Base-by-base conservation (phyloP, 768 basidiomycete species). In the Pisolithus microcarpus region DNA sequence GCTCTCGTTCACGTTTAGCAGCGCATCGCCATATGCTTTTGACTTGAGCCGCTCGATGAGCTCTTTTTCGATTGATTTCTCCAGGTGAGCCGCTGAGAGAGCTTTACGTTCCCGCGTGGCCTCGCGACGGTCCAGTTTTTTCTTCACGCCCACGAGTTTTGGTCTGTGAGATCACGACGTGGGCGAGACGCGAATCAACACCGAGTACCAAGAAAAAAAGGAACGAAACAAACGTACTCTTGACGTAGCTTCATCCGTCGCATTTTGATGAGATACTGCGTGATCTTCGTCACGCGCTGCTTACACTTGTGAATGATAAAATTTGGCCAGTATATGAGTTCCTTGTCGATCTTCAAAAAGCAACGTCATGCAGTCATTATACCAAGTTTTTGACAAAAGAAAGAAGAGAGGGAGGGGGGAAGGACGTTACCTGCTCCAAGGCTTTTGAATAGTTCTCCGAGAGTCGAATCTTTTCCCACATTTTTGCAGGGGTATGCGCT, bases 241-340 rank as follows among this genome's bases (percentile, higher is more conserved):
- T 91, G 81, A n/a, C 87, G 82, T 51, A 94, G 75, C 58, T 88
- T 88, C 54, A 95, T 70, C 39, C 89, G 83, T 52, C 95, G 80
- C 94, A 98, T 96, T 75, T 96, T 94, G 68, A 98, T 97, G 56
- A 99, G 81, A 64, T 97, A 98, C 66, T 99, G 96, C 0, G 95
- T 98, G 60, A 99, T 97, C 74, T 98, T 99, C 9, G 96, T 99
- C 28, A 97, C 78, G 42, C 96, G 83, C 71, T 99, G 96, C 76
- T 99, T 99, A 80, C 96, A 98, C 72, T 97, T 98, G 75, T 97
- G 96, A 49, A 93, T 87, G 30, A 83, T 84, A 68, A 95, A 98
- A 61, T 93, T 93, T 4, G 96, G 95, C 96, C 96, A 98, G 66
- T 97, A 91, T n/a, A 92, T 78, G 53, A 98, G 79, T 63, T 98